Evolutionary conservation across 2,329 filamentous ascomycete species (phyloP).

Genomic region (Diplodia corticola): DNA sequence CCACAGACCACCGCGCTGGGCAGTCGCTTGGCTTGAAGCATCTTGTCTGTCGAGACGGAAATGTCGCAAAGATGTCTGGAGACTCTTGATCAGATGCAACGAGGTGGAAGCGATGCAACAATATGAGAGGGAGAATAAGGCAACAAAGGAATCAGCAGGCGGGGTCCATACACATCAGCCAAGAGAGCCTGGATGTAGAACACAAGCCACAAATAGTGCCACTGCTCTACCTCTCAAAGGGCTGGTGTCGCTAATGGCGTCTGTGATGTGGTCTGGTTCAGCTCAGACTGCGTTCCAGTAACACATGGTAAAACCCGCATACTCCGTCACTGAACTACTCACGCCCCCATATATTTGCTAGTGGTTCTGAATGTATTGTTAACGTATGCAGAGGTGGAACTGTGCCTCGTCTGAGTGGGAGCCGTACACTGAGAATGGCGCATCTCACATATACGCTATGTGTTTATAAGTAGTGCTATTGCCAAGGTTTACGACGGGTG

Average conservation of each 20-base stretch:
- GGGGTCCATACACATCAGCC: not conserved
- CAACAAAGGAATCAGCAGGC: conserved; percentile 11
- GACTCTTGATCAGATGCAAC: not conserved
- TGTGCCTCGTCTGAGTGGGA: not conserved
- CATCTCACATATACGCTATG: not conserved
- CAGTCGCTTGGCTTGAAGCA: conserved; percentile 5
- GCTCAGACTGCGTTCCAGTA: not conserved
- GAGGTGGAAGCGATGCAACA: not conserved
- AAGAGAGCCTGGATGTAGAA: conserved; percentile 6
- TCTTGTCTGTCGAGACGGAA: not conserved
- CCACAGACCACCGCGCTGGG: not conserved
- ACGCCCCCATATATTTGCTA: not conserved
- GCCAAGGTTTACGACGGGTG: not conserved
- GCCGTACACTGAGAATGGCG: not conserved
- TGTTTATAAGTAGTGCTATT: not conserved
- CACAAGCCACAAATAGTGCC: conserved; percentile 13
- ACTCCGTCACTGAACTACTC: not conserved
- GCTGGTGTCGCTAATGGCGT: not conserved
- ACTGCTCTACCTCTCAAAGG: conserved; percentile 6
- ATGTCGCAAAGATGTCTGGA: not conserved
- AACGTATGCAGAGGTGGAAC: not conserved
- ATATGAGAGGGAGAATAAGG: conserved; percentile 6
- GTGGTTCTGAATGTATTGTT: not conserved
- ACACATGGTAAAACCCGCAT: not conserved
- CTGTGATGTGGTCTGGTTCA: not conserved